Evolutionary conservation across 306 rosid genomes (phyloP).

Genomic region (Trifolium subterraneum): DNA sequence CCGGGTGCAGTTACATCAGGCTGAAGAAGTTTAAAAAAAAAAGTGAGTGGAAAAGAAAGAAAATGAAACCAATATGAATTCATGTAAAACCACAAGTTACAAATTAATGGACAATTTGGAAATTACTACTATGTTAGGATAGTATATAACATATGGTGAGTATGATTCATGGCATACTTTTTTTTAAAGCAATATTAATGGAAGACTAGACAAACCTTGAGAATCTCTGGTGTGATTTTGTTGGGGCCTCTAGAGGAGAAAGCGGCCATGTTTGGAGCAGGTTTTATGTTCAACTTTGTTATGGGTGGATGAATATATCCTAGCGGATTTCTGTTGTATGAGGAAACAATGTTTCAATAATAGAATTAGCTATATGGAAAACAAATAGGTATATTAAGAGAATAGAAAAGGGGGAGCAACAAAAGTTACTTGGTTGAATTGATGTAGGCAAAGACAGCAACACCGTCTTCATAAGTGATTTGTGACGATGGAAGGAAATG

Average conservation of each 20-base stretch:
- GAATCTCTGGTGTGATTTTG: conserved; percentile 53
- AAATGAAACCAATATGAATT: background rate
- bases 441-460: conserved; percentile 53
- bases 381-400: background rate
- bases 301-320: conserved; percentile 58
- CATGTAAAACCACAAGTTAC: conserved; percentile 13
- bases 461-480: conserved; percentile 54
- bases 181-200: background rate
- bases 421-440: conserved; percentile 56
- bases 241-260: conserved; percentile 84
- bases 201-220: conserved; percentile 35
- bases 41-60: background rate
- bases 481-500: conserved; percentile 69
- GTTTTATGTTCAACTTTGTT: conserved; percentile 47
- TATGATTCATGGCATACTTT: background rate
- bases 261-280: conserved; percentile 70
- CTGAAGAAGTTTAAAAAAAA: conserved; percentile 40
- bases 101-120: conserved; percentile 4
- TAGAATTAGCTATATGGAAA: background rate
- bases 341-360: background rate
- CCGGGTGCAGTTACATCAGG: conserved; percentile 85
- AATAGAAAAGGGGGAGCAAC: background rate
- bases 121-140: background rate
- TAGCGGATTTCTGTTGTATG: conserved; percentile 55
- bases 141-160: background rate